Base-by-base conservation (phyloP, 148 eudicot species). In the Hydrangea macrophylla region DNA sequence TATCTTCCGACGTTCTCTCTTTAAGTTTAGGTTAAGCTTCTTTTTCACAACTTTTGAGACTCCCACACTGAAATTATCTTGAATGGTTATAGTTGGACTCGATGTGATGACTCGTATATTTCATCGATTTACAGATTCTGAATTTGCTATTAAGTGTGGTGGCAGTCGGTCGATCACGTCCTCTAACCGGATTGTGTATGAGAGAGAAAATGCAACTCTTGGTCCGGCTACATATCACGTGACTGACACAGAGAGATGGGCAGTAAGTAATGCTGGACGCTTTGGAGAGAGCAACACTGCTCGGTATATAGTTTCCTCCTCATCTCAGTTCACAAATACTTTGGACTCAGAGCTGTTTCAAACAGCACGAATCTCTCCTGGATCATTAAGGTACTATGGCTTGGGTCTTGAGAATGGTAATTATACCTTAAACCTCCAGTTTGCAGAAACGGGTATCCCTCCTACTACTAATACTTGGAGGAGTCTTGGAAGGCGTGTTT, bases 381-480 rank as follows among this genome's bases (percentile, higher is more conserved):
- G 88, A 54, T 93, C 97, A 17, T 73, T 93, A 22, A 76, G 95
- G 73, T 93, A 90, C 63, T 86, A 90, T 64, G 96, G 96, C 13
- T 68, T 90, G 32, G 92, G 97, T 60, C 90, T 93, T 54, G 76
- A 86, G 67, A 93, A 93, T 78, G 98, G 96, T 69, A 82, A 89
- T 60, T 94, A 94, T 69, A 88, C 57, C 9, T 82, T 90, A 26
- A 72, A 6, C 39, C 84, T 94, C 17, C 86, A 80, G 65, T 94
- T 94, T 79, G 97, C 84, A 35, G 98, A 94, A 76, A 54, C 78
- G 31, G 57, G 50, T n/a, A 68, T 88, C 60, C 35, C 24, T 28
- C 72, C 79, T 68, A 62, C 84, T 26, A 13, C 27, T 11, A n/a
- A n/a, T n/a, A 69, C 69, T 32, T 88, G 92, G 92, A 66, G 15